phyloP scores from a whole-genome alignment of 208 protist genomes.

The Trypanosoma melophagium region DNA sequence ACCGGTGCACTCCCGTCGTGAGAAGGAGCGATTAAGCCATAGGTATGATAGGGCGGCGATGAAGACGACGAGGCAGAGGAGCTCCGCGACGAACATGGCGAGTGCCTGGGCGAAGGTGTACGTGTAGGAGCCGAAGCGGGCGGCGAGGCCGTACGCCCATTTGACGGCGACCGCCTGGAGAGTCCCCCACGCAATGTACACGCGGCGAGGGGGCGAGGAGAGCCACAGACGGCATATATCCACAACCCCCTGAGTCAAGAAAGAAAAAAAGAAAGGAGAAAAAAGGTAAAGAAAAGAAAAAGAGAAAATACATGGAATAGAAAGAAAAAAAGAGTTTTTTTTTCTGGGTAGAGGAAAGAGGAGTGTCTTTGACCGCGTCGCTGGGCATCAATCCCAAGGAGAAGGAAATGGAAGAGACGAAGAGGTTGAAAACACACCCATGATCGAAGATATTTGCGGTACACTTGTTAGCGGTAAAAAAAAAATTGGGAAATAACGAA shows the following conservation, averaged over 20 bases:
- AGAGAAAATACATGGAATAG: background rate
- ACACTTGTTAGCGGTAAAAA: too few species aligned
- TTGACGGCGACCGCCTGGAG: conserved; percentile 61
- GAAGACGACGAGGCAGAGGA: conserved; percentile 81
- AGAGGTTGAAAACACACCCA: too few species aligned
- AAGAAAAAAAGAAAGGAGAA: conserved; percentile 4
- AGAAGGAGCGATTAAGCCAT: conserved; percentile 70
- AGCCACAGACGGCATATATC: background rate
- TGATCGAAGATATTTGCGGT: too few species aligned
- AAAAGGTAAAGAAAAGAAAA: background rate
- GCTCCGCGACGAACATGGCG: conserved; percentile 83
- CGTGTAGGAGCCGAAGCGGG: conserved; percentile 26
- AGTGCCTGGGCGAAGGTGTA: conserved; percentile 75
- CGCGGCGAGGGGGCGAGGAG: conserved; percentile 18
- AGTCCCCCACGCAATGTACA: conserved; percentile 60
- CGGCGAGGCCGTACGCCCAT: conserved; percentile 41
- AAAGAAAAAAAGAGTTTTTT: background rate
- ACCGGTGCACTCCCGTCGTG: conserved; percentile 65
- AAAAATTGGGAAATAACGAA: too few species aligned
- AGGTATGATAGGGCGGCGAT: conserved; percentile 79
- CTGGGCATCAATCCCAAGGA: too few species aligned
- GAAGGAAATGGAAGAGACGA: too few species aligned
- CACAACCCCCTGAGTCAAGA: background rate
- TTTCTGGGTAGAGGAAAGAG: too few species aligned
- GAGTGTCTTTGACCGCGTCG: too few species aligned